Conservation (phyloP, 148 eudicot species). For the Diospyros lotus region DNA sequence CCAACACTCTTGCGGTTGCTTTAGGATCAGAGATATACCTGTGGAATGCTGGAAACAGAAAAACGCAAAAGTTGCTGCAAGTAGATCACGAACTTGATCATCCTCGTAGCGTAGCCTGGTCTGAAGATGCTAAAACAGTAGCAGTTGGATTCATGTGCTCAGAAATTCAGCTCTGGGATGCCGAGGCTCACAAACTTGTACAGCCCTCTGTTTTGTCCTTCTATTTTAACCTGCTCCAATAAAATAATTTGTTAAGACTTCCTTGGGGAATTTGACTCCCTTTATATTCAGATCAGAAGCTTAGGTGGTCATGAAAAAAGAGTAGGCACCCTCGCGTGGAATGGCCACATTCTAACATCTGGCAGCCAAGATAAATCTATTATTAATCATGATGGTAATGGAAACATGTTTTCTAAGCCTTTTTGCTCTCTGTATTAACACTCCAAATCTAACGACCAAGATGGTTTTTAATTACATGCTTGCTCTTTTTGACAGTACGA, state of each 20-base stretch:
- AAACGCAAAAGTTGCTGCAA: not conserved
- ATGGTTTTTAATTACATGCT: not conserved
- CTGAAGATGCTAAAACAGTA: constrained; percentile 23
- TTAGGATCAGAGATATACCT: constrained; percentile 24
- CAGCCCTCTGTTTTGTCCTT: not conserved
- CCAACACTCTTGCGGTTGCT: constrained; percentile 30
- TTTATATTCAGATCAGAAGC: constrained; percentile 21
- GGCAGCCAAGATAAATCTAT: constrained; percentile 34
- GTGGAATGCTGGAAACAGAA: constrained; percentile 24
- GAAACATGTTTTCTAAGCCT: not conserved
- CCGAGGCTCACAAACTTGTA: constrained; percentile 30
- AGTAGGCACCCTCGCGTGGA: constrained; percentile 37
- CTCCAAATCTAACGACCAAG: not conserved
- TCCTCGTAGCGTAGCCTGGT: constrained; percentile 37
- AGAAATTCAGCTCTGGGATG: constrained; percentile 30
- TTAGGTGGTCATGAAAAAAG: constrained; percentile 30
- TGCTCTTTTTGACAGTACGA: constrained; percentile 26
- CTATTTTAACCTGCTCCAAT: too few species aligned
- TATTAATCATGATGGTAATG: constrained; percentile 42
- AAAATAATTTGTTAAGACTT: too few species aligned
- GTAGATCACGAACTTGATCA: constrained; percentile 11
- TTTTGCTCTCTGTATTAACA: not conserved
- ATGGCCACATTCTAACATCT: constrained; percentile 32
- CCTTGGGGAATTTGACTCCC: not conserved
- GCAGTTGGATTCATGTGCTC: constrained; percentile 30